phyloP scores from a whole-genome alignment of 805 yeast genomes.

The Ogataea polymorpha region DNA sequence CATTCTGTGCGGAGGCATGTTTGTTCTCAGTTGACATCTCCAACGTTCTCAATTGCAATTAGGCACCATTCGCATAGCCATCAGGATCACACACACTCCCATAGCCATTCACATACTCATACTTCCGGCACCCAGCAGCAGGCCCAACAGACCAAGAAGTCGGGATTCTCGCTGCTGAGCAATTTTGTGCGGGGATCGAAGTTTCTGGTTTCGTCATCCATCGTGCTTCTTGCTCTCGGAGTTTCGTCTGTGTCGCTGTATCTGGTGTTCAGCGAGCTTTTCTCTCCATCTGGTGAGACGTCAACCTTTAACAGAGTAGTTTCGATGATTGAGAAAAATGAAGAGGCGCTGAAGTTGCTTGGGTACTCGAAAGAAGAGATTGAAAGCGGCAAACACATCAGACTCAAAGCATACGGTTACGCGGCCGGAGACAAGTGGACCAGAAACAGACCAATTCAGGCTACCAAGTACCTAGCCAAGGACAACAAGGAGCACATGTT shows the following conservation, averaged over 20 bases:
- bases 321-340: constrained; percentile 66
- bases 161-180: constrained; percentile 38
- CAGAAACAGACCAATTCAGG: constrained; percentile 79
- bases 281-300: constrained; percentile 89
- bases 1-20: neutral
- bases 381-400: constrained; percentile 39
- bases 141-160: constrained; percentile 15
- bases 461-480: constrained; percentile 59
- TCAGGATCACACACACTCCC: constrained; percentile 2
- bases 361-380: constrained; percentile 40
- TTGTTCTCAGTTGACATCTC: neutral
- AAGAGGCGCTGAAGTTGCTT: constrained; percentile 53
- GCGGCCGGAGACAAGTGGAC: constrained; percentile 71
- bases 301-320: constrained; percentile 87
- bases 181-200: constrained; percentile 55
- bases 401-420: constrained; percentile 84
- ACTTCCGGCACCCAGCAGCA: neutral
- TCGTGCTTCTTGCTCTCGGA: constrained; percentile 69
- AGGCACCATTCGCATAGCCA: constrained; percentile 8
- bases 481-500: constrained; percentile 77
- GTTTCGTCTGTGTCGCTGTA: constrained; percentile 67
- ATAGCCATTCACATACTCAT: constrained; percentile 9
- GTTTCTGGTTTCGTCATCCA: constrained; percentile 55
- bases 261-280: constrained; percentile 72
- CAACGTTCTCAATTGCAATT: neutral